Evolutionary conservation across 495 filamentous ascomycete species (phyloP), one percentile per base, ranked within the genome.

Genomic region (Barbatosphaeria neglecta): DNA sequence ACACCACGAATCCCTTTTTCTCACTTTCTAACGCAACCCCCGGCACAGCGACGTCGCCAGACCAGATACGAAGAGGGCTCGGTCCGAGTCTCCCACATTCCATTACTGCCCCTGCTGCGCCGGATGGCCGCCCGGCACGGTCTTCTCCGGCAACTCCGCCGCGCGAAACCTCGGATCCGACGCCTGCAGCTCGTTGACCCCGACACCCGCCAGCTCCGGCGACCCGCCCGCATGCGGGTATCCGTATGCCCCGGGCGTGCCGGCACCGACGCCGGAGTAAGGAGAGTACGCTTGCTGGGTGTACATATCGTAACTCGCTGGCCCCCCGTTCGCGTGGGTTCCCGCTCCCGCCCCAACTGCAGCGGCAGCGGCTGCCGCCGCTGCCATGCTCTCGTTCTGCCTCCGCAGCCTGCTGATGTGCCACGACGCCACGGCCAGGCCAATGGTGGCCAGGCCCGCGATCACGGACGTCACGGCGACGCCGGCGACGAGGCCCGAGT

Each of bases 151-250:
- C 28, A 45, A 31, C 43, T 45, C 43, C 22, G 43, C 31, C 20
- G n/a, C 17, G n/a, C 19, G 9, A 22, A 23, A 24, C 6, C 17
- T 41, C 11, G 22, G 6, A 15, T 41, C 22, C 5, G 11, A 19
- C 20, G 39, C 19, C 11, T 45, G 43, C 27, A 45, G 43, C 43
- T 45, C 31, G 43, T 37, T 45, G 16, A 45, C 27, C 31, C 13
- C n/a, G 31, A 20, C 23, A 11, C 31, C 33, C 8, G 8, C 19
- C 1, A 37, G 31, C 33, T 45, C 43, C 20, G 20, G 42, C 18
- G 42, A 35, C 42, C 6, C 10, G 13, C 22, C 7, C 41, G 4
- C 22, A 19, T n/a, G 11, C 22, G n/a, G 8, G 4, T 19, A 22
- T 24, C 18, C 39, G 13, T 41, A 23, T 8, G 9, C 3, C 39